Conservation (phyloP, 1,139 yeast species). For the Yamadazyma triangularis region DNA sequence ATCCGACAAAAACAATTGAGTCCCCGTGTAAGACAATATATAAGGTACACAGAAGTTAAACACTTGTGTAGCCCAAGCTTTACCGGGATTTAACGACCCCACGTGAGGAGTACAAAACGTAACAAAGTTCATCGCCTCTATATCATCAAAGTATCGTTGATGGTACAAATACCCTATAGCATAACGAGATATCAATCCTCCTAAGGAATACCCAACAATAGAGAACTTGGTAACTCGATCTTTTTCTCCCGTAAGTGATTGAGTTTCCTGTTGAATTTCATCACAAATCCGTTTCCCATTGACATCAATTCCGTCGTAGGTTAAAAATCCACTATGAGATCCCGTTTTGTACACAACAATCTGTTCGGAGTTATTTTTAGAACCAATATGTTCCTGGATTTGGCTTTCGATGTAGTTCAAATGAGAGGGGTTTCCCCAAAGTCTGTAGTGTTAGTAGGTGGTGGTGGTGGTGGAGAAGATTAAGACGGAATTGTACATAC, state of each 20-base stretch:
- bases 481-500: too few species aligned
- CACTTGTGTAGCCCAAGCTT: conserved; percentile 33
- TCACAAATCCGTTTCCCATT: conserved; percentile 74
- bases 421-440: conserved; percentile 77
- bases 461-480: too few species aligned
- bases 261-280: conserved; percentile 54
- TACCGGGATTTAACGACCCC: conserved; percentile 66
- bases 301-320: conserved; percentile 83
- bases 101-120: conserved; percentile 84
- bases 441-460: conserved; percentile 25
- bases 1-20: conserved; percentile 67
- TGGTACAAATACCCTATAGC: conserved; percentile 66
- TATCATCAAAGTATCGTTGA: conserved; percentile 46
- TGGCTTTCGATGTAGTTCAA: conserved; percentile 52
- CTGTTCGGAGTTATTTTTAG: conserved; percentile 18
- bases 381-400: conserved; percentile 19
- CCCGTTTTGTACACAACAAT: conserved; percentile 54
- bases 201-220: conserved; percentile 76
- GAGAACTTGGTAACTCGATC: conserved; percentile 54
- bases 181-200: conserved; percentile 75
- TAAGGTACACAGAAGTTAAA: conserved; percentile 61
- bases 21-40: conserved; percentile 65
- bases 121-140: conserved; percentile 56
- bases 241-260: conserved; percentile 19
- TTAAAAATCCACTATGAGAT: conserved; percentile 62